phyloP scores from a whole-genome alignment of 257 asterid genomes.

The Capsicum rhomboideum region DNA sequence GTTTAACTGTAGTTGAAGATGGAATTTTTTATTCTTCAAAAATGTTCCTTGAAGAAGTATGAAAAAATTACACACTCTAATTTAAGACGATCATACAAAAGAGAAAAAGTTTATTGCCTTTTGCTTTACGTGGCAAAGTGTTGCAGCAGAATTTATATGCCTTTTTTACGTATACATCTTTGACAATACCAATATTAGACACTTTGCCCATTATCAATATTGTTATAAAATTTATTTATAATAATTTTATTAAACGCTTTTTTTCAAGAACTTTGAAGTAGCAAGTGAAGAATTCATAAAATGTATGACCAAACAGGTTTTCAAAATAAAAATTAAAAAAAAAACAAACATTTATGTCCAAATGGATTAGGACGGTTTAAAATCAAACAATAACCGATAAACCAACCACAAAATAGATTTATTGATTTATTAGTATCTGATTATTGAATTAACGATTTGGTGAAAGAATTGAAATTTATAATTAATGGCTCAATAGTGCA shows the following conservation, averaged over 20 bases:
- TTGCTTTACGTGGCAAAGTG: neutral
- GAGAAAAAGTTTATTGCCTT: neutral
- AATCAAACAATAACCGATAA: neutral
- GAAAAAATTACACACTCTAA: neutral
- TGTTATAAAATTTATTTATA: too few species aligned
- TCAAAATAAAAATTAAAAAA: neutral
- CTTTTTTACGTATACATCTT: neutral
- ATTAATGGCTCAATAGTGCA: neutral
- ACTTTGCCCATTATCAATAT: too few species aligned
- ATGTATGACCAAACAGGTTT: neutral
- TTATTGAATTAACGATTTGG: neutral
- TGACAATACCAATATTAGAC: neutral
- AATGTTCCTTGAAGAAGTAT: neutral
- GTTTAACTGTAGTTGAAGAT: neutral
- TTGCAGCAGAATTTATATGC: neutral
- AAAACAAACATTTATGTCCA: neutral
- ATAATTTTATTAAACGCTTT: neutral
- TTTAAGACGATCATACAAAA: neutral
- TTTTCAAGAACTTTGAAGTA: neutral
- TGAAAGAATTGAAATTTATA: neutral
- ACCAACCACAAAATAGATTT: neutral
- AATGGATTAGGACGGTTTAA: neutral
- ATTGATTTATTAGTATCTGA: neutral
- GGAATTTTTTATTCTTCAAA: neutral
- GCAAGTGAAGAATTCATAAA: neutral